Conservation (phyloP, 345 rosid genomes). For the Reutealis trisperma region DNA sequence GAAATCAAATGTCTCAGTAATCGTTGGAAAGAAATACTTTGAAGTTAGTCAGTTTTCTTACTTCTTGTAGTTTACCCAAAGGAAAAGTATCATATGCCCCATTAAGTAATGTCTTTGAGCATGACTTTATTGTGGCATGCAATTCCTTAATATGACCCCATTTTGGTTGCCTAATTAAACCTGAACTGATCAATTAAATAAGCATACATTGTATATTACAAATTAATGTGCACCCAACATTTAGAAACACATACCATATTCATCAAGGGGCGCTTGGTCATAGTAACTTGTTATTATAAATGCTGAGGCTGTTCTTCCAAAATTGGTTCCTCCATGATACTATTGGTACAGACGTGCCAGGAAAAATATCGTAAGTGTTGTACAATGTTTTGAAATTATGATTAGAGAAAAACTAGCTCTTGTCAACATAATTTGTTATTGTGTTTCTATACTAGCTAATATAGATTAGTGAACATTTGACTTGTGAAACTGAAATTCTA, state of each 20-base stretch:
- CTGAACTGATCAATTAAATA: slow-evolving; percentile 29
- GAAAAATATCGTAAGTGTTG: background rate
- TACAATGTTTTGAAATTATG: no score
- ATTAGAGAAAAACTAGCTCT: background rate
- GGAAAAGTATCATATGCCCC: slow-evolving; percentile 35
- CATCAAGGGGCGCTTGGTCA: slow-evolving; percentile 81
- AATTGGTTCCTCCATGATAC: slow-evolving; percentile 93
- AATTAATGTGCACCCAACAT: background rate
- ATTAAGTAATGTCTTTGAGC: slow-evolving; percentile 50
- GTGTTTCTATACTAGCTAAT: background rate
- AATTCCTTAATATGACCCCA: slow-evolving; percentile 79
- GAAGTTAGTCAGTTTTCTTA: slow-evolving; percentile 29
- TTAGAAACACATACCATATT: slow-evolving; percentile 51
- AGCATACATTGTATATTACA: background rate
- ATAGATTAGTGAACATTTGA: background rate
- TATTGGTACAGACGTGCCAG: slow-evolving; percentile 12
- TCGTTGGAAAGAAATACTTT: background rate
- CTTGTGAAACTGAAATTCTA: background rate
- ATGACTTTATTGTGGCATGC: slow-evolving; percentile 60
- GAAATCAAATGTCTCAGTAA: background rate
- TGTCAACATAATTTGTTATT: background rate
- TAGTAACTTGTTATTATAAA: slow-evolving; percentile 59
- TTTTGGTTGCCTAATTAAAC: slow-evolving; percentile 68
- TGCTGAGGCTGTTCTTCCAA: slow-evolving; percentile 62
- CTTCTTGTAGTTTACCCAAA: slow-evolving; percentile 58